These are phyloP conservation scores for Cornus suecica DNA, from an alignment of 148 eudicot genomes.

Conservation along the genomic window DNA sequence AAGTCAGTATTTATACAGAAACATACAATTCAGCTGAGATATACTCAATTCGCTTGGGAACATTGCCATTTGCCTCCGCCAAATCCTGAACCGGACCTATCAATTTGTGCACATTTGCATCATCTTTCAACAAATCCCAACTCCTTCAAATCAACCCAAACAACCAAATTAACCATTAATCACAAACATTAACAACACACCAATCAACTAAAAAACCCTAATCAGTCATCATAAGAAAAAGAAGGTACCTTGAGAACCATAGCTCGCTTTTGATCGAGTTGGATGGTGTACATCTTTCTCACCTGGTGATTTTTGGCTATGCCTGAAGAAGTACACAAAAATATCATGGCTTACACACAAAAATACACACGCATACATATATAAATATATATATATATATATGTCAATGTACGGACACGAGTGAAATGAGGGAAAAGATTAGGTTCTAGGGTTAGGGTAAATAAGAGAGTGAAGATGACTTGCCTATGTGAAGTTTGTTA, in stretches of 20 bases:
- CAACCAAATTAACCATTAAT: slow-evolving; percentile 15
- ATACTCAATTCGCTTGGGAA: slow-evolving; percentile 88
- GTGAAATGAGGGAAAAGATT: neutral
- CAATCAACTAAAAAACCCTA: too few relatives aligned
- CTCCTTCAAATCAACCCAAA: slow-evolving; percentile 62
- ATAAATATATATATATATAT: neutral
- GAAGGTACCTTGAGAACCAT: slow-evolving; percentile 74
- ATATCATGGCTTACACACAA: neutral
- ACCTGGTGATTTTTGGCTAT: slow-evolving; percentile 92
- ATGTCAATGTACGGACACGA: neutral
- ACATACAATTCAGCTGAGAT: slow-evolving; percentile 95
- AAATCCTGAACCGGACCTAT: slow-evolving; percentile 99
- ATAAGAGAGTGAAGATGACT: neutral
- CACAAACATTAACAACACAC: neutral
- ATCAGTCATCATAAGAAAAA: neutral
- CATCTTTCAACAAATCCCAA: slow-evolving; percentile 88
- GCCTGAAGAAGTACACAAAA: slow-evolving; percentile 42
- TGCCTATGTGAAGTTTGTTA: slow-evolving; percentile 19
- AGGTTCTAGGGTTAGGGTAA: slow-evolving; percentile 12
- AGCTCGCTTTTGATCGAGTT: slow-evolving; percentile 98
- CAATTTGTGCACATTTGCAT: slow-evolving; percentile 95
- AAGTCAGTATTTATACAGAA: too few relatives aligned
- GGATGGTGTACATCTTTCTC: slow-evolving; percentile 89
- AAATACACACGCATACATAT: too few relatives aligned
- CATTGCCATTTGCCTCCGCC: slow-evolving; percentile 97